Evolutionary conservation across 345 rosid species (phyloP).

Genomic region (Rhizophora apiculata): DNA sequence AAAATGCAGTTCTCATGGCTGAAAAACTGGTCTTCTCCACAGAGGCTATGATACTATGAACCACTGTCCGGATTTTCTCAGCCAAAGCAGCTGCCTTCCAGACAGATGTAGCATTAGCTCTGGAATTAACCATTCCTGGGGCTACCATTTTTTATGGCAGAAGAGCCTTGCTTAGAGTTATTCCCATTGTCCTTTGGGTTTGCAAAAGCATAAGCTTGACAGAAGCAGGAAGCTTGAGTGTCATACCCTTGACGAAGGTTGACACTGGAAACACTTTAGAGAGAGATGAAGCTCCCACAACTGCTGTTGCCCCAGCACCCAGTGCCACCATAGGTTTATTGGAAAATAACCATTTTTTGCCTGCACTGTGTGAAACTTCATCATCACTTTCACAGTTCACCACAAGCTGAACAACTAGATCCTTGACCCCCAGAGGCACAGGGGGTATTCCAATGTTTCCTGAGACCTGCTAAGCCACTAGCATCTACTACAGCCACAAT

Average conservation of each 20-base stretch:
- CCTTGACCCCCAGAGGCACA: conserved; percentile 64
- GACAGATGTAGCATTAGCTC: conserved; percentile 55
- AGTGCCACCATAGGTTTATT: conserved; percentile 72
- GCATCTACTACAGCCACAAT: conserved; percentile 51
- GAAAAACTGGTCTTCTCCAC: conserved; percentile 86
- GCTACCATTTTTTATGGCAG: too few relatives aligned
- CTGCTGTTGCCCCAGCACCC: conserved; percentile 90
- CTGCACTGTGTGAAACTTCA: conserved; percentile 36
- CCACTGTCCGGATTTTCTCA: conserved; percentile 73
- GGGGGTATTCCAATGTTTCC: background rate
- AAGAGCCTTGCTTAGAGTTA: too few relatives aligned
- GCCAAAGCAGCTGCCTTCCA: conserved; percentile 73
- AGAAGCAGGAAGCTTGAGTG: conserved; percentile 50
- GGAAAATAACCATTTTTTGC: conserved; percentile 41
- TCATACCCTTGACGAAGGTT: conserved; percentile 53
- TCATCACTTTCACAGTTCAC: conserved; percentile 16
- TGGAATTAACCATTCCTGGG: conserved; percentile 31
- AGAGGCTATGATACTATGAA: conserved; percentile 74
- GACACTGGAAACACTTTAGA: conserved; percentile 72
- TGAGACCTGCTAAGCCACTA: too few relatives aligned
- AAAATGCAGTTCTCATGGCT: conserved; percentile 89
- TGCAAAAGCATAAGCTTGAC: too few relatives aligned
- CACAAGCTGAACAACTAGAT: conserved; percentile 45
- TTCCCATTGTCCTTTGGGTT: too few relatives aligned
- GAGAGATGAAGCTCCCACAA: conserved; percentile 75